These are phyloP conservation scores for Micractinium conductrix DNA, from an alignment of 139 green algal genomes.

Conservation along the genomic window DNA sequence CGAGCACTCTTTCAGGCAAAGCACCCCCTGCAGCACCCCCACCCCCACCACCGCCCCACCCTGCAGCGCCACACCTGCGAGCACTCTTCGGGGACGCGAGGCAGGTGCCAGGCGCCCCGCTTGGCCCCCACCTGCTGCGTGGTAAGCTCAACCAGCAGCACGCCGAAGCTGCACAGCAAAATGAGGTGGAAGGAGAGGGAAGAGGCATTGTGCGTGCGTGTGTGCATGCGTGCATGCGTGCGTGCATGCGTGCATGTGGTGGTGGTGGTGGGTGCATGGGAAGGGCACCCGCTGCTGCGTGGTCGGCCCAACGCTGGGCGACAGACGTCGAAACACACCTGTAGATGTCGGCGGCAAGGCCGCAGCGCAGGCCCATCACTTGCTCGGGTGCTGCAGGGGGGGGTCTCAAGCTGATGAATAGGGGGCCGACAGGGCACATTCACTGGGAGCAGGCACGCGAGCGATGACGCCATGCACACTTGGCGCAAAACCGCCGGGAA, in stretches of 20 bases:
- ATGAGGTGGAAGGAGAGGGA: no score
- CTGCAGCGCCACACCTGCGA: neutral
- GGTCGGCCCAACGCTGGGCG: no score
- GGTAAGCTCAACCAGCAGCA: neutral
- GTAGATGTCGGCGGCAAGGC: slow-evolving; percentile 1
- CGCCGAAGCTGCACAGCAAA: neutral
- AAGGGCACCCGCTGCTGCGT: no score
- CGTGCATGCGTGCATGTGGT: no score
- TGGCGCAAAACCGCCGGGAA: no score
- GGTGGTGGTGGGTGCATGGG: no score
- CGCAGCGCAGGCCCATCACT: neutral
- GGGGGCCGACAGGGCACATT: no score
- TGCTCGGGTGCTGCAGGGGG: neutral
- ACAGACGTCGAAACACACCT: neutral
- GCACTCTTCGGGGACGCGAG: neutral
- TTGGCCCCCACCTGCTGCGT: slow-evolving; percentile 3
- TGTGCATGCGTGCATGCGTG: no score
- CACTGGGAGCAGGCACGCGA: no score
- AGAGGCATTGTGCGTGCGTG: no score
- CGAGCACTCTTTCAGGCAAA: slow-evolving; percentile 7
- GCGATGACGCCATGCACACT: no score
- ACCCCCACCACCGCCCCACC: neutral
- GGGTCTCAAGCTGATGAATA: no score
- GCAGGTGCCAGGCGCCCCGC: slow-evolving; percentile 5
- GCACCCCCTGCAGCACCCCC: neutral